phyloP scores from a whole-genome alignment of 805 yeast species.

The Sugiyamaella mastotermitis region DNA sequence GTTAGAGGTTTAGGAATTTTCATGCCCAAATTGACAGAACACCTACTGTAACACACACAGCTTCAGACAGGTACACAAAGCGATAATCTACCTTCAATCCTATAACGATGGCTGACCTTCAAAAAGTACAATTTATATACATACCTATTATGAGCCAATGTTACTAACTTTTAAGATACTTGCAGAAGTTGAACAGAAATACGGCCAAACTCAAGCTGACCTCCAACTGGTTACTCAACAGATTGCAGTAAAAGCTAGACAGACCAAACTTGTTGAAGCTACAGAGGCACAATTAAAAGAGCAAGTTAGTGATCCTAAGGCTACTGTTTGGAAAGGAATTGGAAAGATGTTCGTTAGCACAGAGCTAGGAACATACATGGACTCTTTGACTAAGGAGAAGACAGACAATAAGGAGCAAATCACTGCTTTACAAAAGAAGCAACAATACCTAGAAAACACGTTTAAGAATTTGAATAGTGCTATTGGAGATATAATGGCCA shows the following conservation, averaged over 20 bases:
- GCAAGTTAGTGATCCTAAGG: constrained; percentile 29
- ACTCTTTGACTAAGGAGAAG: constrained; percentile 46
- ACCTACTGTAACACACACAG: too few species aligned
- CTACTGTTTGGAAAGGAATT: constrained; percentile 72
- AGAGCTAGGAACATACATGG: constrained; percentile 41
- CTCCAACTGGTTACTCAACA: constrained; percentile 49
- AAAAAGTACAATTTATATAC: too few species aligned
- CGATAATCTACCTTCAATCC: too few species aligned
- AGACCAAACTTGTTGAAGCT: constrained; percentile 46
- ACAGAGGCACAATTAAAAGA: constrained; percentile 53
- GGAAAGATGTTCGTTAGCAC: constrained; percentile 58
- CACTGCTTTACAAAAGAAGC: constrained; percentile 58
- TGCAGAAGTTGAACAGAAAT: constrained; percentile 59
- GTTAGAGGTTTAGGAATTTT: too few species aligned
- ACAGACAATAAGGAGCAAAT: constrained; percentile 51
- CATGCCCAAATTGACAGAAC: too few species aligned
- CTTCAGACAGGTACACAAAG: too few species aligned
- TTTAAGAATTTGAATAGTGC: constrained; percentile 65
- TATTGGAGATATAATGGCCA: constrained; percentile 42
- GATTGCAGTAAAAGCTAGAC: constrained; percentile 43
- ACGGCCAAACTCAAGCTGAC: constrained; percentile 54
- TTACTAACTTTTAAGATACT: too few species aligned
- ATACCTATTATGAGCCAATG: too few species aligned
- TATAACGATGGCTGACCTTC: too few species aligned
- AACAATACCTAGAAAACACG: constrained; percentile 67